These are phyloP conservation scores for Ambrosiella beaveri DNA, from an alignment of 2,329 filamentous ascomycete species.

Conservation along the genomic window DNA sequence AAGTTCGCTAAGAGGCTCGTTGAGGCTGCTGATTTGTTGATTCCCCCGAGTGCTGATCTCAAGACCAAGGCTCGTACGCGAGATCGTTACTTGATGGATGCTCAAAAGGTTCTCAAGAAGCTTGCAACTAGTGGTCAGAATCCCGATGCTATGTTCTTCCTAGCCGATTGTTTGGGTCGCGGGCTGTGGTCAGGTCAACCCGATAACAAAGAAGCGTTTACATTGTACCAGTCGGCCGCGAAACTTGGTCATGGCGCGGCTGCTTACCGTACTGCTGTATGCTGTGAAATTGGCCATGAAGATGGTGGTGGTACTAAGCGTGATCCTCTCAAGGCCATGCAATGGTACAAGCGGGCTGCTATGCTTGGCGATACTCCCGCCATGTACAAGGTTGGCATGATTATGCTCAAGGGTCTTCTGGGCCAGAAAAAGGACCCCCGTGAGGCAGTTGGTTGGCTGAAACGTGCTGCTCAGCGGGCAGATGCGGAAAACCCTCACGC, in stretches of 20 bases:
- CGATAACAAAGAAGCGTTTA: slow-evolving; percentile 85
- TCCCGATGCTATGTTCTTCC: slow-evolving; percentile 77
- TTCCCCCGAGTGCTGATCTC: slow-evolving; percentile 46
- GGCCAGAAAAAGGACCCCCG: slow-evolving; percentile 67
- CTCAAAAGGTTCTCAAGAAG: slow-evolving; percentile 84
- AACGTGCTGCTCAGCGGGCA: slow-evolving; percentile 75
- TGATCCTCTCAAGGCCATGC: slow-evolving; percentile 84
- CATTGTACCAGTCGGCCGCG: slow-evolving; percentile 80
- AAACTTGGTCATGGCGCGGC: slow-evolving; percentile 74
- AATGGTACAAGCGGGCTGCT: slow-evolving; percentile 94
- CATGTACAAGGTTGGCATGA: slow-evolving; percentile 98
- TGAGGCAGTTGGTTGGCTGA: slow-evolving; percentile 83
- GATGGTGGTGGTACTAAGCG: slow-evolving; percentile 84
- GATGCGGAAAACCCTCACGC: slow-evolving; percentile 87
- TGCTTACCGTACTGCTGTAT: slow-evolving; percentile 88
- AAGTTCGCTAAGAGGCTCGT: slow-evolving; percentile 66
- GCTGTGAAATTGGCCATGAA: slow-evolving; percentile 89
- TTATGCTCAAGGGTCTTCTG: slow-evolving; percentile 81
- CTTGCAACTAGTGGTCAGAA: slow-evolving; percentile 50
- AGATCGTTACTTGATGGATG: slow-evolving; percentile 71
- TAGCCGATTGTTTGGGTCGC: slow-evolving; percentile 77
- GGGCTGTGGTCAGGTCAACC: slow-evolving; percentile 61
- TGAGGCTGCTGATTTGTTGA: slow-evolving; percentile 65
- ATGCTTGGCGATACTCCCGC: slow-evolving; percentile 78
- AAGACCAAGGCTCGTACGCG: slow-evolving; percentile 56